Base-by-base conservation (phyloP, 345 rosid species). In the Physaria fendleri region DNA sequence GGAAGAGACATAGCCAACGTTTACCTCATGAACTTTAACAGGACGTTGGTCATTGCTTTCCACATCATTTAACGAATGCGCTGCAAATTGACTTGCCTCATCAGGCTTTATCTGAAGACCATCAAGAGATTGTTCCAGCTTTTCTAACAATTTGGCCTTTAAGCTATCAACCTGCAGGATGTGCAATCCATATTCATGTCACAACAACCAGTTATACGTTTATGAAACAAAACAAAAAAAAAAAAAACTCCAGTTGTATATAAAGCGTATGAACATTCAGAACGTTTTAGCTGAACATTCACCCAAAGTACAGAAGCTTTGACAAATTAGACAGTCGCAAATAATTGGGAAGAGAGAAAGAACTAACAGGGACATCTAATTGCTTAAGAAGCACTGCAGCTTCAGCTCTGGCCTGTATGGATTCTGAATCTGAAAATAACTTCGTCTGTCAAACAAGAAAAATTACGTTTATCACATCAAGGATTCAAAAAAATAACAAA, bases 341-440 rank as follows among this genome's bases (percentile, higher is more conserved):
- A 33, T 28, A 28, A 55, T 32, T 39, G 69, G 46, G 30, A 24
- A 21, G 33, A 41, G 71, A 61, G 61, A 43, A 55, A 69, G 53
- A 46, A 78, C 99, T 56, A 71, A 93, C 99, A 75, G 95, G 99
- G 67, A 85, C 85, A 79, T 90, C 85, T 72, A 94, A 68, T 77
- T 77, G 92, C 79, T 90, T 94, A 52, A 94, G 88, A 74, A 94
- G 96, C 74, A 94, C 76, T 45, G 88, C 97, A 64, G 99, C 96
- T 79, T 87, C 97, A 59, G 97, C 99, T 80, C 99, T 83, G 62
- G 90, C 74, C 62, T 94, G 95, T 56, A 87, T 87, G 50, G 99
- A 85, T 74, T 94, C 97, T 56, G 88, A 79, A 74, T 90, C 96
- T 49, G 96, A 85, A 76, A 90, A 87, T 35, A 94, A 80, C 81